Evolutionary conservation across 352 stramenopile species (phyloP), one percentile per base, ranked within the genome.

Genomic region (Elongisporangium prolatum): DNA sequence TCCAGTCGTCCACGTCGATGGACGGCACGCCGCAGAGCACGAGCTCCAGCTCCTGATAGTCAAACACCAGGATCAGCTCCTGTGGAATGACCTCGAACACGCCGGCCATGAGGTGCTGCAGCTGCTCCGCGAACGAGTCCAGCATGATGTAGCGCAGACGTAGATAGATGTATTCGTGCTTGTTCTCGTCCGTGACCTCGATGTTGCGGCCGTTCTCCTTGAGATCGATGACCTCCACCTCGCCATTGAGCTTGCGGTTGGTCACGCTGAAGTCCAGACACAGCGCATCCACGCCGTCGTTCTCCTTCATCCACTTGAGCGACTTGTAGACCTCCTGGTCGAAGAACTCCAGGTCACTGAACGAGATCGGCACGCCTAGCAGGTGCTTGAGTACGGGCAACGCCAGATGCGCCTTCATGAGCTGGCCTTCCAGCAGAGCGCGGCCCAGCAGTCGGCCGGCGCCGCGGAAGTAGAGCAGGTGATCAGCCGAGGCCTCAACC

Each of bases 61-160:
- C 80, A 51, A 95, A 95, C 20, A 91, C 77, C 13, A 91, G 61
- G 49, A 95, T 89, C 6, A 95, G 64, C 51, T 91, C 80, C 53
- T 93, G 82, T 5, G 86, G 86, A n/a, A 99, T 96, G 16, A 99
- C 88, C 89, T 99, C 84, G 93, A 99, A 97, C 61, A 99, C 97
- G 18, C 97, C 86, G 34, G 79, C 79, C 75, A 95, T 90, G 25
- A 95, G 54, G 57, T 91, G 95, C 63, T 95, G 92, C 24, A 99
- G 70, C 61, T 99, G 95, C 61, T 97, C 84, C 14, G 79, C 77
- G 51, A 99, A 96, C 48, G 91, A 88, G 62, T 97, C 96, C 54
- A 99, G 78, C 69, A 99, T 86, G 59, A 96, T 92, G 78, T 99
- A 98, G 57, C 97, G 97, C 38, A 99, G 74, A 47, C 85, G 89